Base-by-base conservation (phyloP, 495 filamentous ascomycete genomes). In the Aspergillus bertholletiae region DNA sequence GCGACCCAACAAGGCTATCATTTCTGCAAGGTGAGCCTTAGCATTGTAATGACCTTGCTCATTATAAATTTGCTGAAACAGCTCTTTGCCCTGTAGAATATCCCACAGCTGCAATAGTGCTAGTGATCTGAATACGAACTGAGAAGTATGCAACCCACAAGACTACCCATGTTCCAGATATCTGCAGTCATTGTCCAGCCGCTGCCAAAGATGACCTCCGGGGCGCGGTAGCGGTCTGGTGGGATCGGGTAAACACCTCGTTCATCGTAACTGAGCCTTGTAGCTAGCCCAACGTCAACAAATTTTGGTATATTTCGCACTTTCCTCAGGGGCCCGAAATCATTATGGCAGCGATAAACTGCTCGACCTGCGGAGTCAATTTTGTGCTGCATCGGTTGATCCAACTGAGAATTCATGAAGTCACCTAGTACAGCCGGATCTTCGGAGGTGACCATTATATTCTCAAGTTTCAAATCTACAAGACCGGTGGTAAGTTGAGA, bases 231-330 rank as follows among this genome's bases (percentile, higher is more conserved):
- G 23, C 69, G 49, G 26, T 63, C 55, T 32, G 71, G 68, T 30
- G 70, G 65, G 37, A 73, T 72, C 26, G 67, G 69, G 51, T 65
- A 60, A 32, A 64, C 51, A 15, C 51, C 54, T 27, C 34, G 39
- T 28, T 54, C 53, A 28, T 43, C 37, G 12, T 15, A 22, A 18
- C 65, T 56, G 32, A 60, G 56, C 12, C 86, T 87, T 64, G 86
- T 81, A 0, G 89, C 87, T 12, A 90, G 74, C 46, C 89, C 89
- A 66, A 93, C 92, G 72, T 93, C 89, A 68, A 87, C 89, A 56
- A 92, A 89, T 71, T 91, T 90, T 54, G 57, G 61, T 28, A 64
- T 51, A 24, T 56, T 63, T 22, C 41, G 49, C 8, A 54, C 28
- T 51, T 51, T 47, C 46, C 62, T 52, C 0, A 65, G 46, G 20